These are phyloP conservation scores for Juncus effusus DNA, from an alignment of 176 grass and related monocot species.

Conservation along the genomic window DNA sequence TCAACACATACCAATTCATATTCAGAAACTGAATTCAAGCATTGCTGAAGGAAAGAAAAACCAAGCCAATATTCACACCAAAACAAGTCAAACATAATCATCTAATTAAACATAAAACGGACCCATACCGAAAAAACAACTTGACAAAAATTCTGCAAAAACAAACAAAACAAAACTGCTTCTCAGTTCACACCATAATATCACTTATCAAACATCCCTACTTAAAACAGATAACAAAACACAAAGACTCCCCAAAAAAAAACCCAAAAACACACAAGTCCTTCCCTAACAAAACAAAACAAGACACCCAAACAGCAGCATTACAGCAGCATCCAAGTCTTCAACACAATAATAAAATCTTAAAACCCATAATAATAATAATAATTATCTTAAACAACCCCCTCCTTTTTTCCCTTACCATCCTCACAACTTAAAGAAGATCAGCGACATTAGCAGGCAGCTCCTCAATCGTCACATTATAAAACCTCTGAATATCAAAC, in stretches of 20 bases:
- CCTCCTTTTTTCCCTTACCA: conserved; percentile 3
- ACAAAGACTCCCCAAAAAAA: conserved; percentile 18
- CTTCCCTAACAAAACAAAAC: not conserved
- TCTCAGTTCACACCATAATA: not conserved
- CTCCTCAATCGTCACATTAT: conserved; percentile 83
- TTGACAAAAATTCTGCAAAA: conserved; percentile 64
- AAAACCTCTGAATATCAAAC: conserved; percentile 81
- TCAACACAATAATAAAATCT: conserved; percentile 20
- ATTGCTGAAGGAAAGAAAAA: too few species aligned
- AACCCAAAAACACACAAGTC: conserved; percentile 40
- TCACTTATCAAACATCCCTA: conserved; percentile 19
- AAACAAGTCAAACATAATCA: too few species aligned
- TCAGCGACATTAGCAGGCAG: conserved; percentile 83
- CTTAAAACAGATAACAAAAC: conserved; percentile 14
- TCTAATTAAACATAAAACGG: conserved; percentile 30
- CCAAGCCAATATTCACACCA: too few species aligned
- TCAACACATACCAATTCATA: too few species aligned
- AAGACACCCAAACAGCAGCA: conserved; percentile 27
- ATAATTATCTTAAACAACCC: conserved; percentile 21
- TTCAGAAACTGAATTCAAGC: too few species aligned
- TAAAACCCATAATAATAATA: conserved; percentile 27
- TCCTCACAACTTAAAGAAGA: conserved; percentile 50
- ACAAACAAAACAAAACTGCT: conserved; percentile 34
- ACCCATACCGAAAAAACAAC: conserved; percentile 31
- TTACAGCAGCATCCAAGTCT: too few species aligned